Evolutionary conservation across 208 protist genomes (phyloP), one percentile per base, ranked within the genome.

Genomic region (Naegleria lovaniensis): DNA sequence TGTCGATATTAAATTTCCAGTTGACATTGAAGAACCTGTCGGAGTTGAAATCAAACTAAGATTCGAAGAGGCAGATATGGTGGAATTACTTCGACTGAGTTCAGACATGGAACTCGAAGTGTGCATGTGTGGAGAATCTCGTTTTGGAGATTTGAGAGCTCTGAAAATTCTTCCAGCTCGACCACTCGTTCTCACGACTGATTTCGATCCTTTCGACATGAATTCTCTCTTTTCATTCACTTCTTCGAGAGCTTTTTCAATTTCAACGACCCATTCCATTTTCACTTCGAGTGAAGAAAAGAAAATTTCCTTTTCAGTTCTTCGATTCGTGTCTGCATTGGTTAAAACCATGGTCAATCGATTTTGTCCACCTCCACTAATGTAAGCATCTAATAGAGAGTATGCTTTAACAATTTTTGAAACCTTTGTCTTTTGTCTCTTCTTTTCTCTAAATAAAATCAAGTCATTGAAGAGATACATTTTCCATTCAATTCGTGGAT

Each of bases 381-480:
- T 88, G 13, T 36, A 51, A 11, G 41, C 39, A 58, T 88, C 41
- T 0, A 88, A 33, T 36, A 79, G 25, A 9, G 67, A 79, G 67
- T 79, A 79, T 36, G 67, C 67, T 9, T 79, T 79, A 2, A 79
- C 29, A 36, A 3, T 36, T 79, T 79, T 79, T 7, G 16, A 11
- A 36, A 79, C 67, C 36, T 79, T 79, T 0, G 29, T 29, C 29
- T 79, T 79, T 79, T 79, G 67, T 79, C 67, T 79, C 29, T 36
- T 29, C 29, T 79, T 79, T 79, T 79, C 67, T 79, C 67, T 79
- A 33, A 79, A 79, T 36, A 79, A 25, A n/a, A 88, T 38, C 0
- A 88, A 38, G 25, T 88, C 85, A 58, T 88, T 88, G 33, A 88
- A 88, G 7, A 88, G 40, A 58, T 88, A 88, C 29, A 43, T 43